A percentile compares a stretch with the other conserved stretches of the same genome.
Evolutionary conservation across 805 yeast genomes (phyloP).

Genomic region (Clavispora asparagi): DNA sequence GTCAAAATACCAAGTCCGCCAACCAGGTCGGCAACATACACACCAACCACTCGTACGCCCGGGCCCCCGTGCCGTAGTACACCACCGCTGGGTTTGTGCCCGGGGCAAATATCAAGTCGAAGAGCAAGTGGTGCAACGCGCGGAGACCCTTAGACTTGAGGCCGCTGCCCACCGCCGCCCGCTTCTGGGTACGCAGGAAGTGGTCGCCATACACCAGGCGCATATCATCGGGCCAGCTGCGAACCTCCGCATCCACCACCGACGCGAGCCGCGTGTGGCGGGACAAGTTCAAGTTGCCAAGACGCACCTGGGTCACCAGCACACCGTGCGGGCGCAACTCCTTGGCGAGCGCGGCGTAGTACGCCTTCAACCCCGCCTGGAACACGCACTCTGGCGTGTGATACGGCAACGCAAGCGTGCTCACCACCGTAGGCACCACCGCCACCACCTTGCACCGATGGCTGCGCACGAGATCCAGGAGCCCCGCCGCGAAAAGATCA

Average conservation of each 20-base stretch:
- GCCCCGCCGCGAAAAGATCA: conserved; percentile 49
- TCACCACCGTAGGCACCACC: conserved; percentile 51
- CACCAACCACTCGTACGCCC: conserved; percentile 27
- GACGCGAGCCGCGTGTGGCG: conserved; percentile 18
- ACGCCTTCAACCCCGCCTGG: conserved; percentile 37
- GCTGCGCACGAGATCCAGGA: conserved; percentile 47
- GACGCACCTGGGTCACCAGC: conserved; percentile 33
- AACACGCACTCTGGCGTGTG: conserved; percentile 59
- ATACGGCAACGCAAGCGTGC: conserved; percentile 52
- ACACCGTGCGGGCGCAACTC: conserved; percentile 33
- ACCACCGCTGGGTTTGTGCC: conserved; percentile 24
- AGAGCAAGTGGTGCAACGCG: conserved; percentile 35
- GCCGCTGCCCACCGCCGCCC: conserved; percentile 29
- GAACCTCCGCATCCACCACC: conserved; percentile 31
- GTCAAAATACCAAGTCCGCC: conserved; percentile 11
- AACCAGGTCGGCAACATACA: conserved; percentile 27
- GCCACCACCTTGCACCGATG: conserved; percentile 44
- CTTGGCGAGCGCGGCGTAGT: conserved; percentile 31
- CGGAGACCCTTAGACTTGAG: conserved; percentile 17
- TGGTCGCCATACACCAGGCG: conserved; percentile 26
- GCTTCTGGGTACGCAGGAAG: conserved; percentile 27
- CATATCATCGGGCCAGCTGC: conserved; percentile 35
- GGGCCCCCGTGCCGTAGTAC: conserved; percentile 41
- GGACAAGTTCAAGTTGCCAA: conserved; percentile 36
- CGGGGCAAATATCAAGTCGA: conserved; percentile 29